These are phyloP conservation scores for Gyromitra esculenta DNA, from an alignment of 2,329 filamentous ascomycete genomes.

Conservation along the genomic window DNA sequence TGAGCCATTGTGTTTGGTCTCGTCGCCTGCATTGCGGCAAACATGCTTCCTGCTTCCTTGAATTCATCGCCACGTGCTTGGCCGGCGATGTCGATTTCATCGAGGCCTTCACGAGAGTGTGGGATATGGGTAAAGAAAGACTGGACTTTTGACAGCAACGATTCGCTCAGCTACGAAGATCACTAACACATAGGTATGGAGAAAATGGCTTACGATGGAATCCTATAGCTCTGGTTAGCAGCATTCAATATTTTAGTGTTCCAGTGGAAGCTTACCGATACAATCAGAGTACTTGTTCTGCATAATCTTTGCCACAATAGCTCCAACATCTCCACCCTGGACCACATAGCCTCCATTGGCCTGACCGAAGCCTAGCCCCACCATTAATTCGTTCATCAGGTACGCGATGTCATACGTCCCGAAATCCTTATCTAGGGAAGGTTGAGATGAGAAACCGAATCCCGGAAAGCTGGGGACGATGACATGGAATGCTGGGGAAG, in stretches of 20 bases:
- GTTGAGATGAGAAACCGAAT: conserved; percentile 65
- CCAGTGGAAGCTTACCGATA: conserved; percentile 13
- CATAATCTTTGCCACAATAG: conserved; percentile 62
- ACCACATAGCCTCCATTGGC: conserved; percentile 63
- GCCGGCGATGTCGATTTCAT: conserved; percentile 22
- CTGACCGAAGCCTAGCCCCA: conserved; percentile 65
- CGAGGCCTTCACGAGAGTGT: conserved; percentile 57
- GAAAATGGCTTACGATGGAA: neutral
- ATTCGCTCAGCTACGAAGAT: too few relatives aligned
- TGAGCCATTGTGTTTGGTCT: conserved; percentile 68
- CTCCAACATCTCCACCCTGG: conserved; percentile 69
- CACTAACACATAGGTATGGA: conserved; percentile 16
- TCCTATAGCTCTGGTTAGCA: neutral
- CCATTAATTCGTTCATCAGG: conserved; percentile 66
- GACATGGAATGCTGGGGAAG: conserved; percentile 68
- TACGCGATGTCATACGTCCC: conserved; percentile 61
- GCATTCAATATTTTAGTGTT: conserved; percentile 55
- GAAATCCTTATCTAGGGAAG: conserved; percentile 64
- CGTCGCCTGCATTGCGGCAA: conserved; percentile 67
- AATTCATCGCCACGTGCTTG: conserved; percentile 58
- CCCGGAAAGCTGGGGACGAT: conserved; percentile 68
- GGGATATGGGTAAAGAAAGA: neutral
- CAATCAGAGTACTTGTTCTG: conserved; percentile 49
- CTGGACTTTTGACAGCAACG: too few relatives aligned
- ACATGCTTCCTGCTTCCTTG: conserved; percentile 63